Base-by-base conservation (phyloP, 306 rosid genomes). In the Cicer chorassanicum region DNA sequence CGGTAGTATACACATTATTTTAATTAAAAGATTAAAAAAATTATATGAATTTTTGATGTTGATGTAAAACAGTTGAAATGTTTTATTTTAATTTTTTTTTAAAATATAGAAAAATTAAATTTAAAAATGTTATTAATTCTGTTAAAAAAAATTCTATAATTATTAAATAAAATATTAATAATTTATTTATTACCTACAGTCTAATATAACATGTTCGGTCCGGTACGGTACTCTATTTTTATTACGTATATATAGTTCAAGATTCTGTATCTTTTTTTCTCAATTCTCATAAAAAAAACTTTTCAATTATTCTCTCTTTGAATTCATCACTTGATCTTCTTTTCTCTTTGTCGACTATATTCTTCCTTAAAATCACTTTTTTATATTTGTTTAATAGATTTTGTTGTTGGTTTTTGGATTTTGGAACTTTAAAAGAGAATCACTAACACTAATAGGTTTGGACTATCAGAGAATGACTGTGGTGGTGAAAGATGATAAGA, bases 381-480 rank as follows among this genome's bases (percentile, higher is more conserved):
- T 45, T 44, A 8, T 16, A 24, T 40, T 7, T 66, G 2, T 36
- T 21, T 73, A 16, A 13, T 62, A 70, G 78, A 77, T 81, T 86
- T 76, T 38, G 19, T 12, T 29, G 34, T 3, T 29, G 49, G 49
- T 8, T 14, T 62, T 39, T 61, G 19, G 67, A 14, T 61, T 61
- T 38, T 85, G 84, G 34, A 29, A 29, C 34, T 29, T 29, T 29
- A 29, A 29, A 29, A 29, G 34, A 29, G 34, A 29, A 29, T 29
- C 34, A 29, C 4, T 3, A 29, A 29, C 4, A 29, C 34, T 59
- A 46, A 29, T 19, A 39, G 79, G 77, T 75, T 54, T 70, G 65
- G 68, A 4, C 65, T 84, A 66, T 49, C 29, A 72, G 78, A 85
- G 81, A 69, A 85, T 90, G 91, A 84, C 82, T 9, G 67, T 86